Percentiles rank a stretch among this genome's conserved stretches.
Conservation (phyloP, 768 basidiomycete genomes). For the Mycena latifolia region DNA sequence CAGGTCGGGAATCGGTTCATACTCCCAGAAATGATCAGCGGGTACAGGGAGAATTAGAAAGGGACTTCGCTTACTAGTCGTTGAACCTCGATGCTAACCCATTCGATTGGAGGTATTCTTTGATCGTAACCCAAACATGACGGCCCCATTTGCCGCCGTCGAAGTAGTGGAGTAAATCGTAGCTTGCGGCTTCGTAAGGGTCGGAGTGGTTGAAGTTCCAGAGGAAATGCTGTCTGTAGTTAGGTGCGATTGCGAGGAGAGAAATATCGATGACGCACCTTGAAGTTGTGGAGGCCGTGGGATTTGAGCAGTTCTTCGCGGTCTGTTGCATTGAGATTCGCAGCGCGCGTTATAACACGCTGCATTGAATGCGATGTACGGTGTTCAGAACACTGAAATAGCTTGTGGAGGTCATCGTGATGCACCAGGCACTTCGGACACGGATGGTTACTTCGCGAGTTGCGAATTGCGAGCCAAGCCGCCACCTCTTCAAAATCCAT, state of each 20-base stretch:
- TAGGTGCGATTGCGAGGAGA: not conserved
- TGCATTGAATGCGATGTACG: conserved; percentile 11
- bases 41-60: no score
- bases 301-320: conserved; percentile 13
- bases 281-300: conserved; percentile 14
- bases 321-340: not conserved
- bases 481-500: conserved; percentile 36
- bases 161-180: conserved; percentile 14
- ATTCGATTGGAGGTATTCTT: conserved; percentile 10
- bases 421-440: conserved; percentile 38
- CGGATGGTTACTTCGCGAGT: conserved; percentile 29
- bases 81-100: conserved; percentile 11
- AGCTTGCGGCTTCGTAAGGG: conserved; percentile 1
- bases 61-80: not conserved
- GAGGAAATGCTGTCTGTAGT: conserved; percentile 15
- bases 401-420: conserved; percentile 26
- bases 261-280: not conserved
- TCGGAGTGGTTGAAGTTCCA: conserved; percentile 23
- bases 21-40: no score
- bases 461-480: conserved; percentile 8
- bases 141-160: conserved; percentile 19
- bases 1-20: conserved; percentile 11
- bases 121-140: conserved; percentile 8
- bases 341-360: not conserved
- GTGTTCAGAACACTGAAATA: not conserved